A percentile compares a stretch with the other conserved stretches of the same genome.
Evolutionary conservation across 768 basidiomycete genomes (phyloP).

Genomic region (Mycena epipterygia): DNA sequence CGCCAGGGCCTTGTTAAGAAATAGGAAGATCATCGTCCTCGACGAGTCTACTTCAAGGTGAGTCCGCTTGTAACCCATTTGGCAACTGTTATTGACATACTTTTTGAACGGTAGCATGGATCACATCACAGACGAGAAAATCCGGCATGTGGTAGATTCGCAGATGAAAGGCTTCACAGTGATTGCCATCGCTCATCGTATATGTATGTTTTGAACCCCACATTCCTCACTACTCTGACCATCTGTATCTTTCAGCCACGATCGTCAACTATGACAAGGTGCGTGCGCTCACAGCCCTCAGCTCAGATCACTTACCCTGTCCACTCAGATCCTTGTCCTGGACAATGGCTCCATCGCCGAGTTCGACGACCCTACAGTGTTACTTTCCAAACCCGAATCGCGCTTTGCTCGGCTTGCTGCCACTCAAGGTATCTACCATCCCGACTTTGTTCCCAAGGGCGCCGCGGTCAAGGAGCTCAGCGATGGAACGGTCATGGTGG

Average conservation of each 20-base stretch:
- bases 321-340: slow-evolving; percentile 16
- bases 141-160: slow-evolving; percentile 8
- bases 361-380: slow-evolving; percentile 7
- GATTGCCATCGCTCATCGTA: slow-evolving; percentile 17
- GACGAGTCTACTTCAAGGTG: slow-evolving; percentile 27
- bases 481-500: slow-evolving; percentile 17
- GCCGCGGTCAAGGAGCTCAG: slow-evolving; percentile 12
- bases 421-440: slow-evolving; percentile 27
- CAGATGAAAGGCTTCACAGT: slow-evolving; percentile 13
- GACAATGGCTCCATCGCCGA: slow-evolving; percentile 19
- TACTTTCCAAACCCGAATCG: slow-evolving; percentile 22
- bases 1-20: slow-evolving; percentile 19
- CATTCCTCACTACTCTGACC: background rate
- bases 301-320: background rate
- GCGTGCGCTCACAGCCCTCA: background rate
- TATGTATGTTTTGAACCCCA: slow-evolving; percentile 4
- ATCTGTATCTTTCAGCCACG: background rate
- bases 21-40: slow-evolving; percentile 23
- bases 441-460: slow-evolving; percentile 9
- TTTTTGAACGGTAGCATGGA: slow-evolving; percentile 13
- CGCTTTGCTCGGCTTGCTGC: slow-evolving; percentile 27
- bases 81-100: background rate
- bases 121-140: too few species aligned
- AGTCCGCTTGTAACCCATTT: background rate
- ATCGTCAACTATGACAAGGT: slow-evolving; percentile 29